Percentiles rank a stretch among this genome's conserved stretches.
Conservation (phyloP, 2,329 filamentous ascomycete genomes). For the Fusarium circinatum region DNA sequence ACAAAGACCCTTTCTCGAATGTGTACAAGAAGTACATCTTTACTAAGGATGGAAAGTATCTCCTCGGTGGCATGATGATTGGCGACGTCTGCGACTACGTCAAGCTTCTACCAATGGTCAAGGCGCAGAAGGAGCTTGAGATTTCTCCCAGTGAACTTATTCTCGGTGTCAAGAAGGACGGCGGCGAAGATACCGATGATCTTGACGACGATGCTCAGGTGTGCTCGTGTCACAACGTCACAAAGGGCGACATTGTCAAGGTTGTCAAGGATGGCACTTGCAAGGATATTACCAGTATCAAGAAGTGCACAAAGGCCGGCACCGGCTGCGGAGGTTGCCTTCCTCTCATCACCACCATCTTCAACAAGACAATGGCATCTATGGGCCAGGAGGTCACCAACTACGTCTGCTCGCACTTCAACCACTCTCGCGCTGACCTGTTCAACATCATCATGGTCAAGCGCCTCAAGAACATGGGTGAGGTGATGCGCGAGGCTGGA, state of each 20-base stretch:
- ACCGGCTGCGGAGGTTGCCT: conserved; percentile 92
- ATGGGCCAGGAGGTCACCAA: conserved; percentile 92
- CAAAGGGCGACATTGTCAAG: conserved; percentile 81
- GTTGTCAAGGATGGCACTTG: conserved; percentile 81
- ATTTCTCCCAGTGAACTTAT: conserved; percentile 85
- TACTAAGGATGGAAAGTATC: conserved; percentile 86
- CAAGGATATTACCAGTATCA: conserved; percentile 84
- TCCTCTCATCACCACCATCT: conserved; percentile 88
- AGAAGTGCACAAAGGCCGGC: conserved; percentile 90
- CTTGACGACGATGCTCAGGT: conserved; percentile 87
- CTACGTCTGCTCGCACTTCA: conserved; percentile 85
- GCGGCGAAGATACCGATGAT: conserved; percentile 81
- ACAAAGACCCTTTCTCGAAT: conserved; percentile 87
- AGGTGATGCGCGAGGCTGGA: conserved; percentile 83
- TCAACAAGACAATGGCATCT: conserved; percentile 86
- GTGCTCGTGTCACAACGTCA: conserved; percentile 93
- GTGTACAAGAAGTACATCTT: conserved; percentile 97
- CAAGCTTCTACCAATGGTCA: conserved; percentile 88
- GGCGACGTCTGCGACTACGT: conserved; percentile 91
- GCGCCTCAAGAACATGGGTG: conserved; percentile 74
- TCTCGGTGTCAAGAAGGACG: conserved; percentile 76
- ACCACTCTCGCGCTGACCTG: conserved; percentile 85
- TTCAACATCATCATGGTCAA: conserved; percentile 91
- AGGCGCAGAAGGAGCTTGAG: conserved; percentile 82
- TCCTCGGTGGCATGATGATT: conserved; percentile 98